Evolutionary conservation across 1,284 basidiomycete species (phyloP).

Genomic region (Crucibulum parvulum): DNA sequence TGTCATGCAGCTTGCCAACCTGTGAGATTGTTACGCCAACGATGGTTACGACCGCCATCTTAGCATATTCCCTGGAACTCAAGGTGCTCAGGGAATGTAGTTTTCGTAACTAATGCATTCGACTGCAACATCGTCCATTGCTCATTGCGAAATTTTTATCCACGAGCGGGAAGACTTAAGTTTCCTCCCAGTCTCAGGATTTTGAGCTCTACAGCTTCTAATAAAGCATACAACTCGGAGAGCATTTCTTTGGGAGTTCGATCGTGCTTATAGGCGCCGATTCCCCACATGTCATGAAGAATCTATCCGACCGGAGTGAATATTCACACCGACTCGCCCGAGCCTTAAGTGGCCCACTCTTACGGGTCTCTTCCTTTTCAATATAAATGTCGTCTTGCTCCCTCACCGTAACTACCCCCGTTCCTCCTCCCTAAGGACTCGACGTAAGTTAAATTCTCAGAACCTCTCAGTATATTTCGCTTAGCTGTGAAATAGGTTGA

Average conservation of each 20-base stretch:
- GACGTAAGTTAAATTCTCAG: constrained; percentile 12
- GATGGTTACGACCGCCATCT: too few relatives aligned
- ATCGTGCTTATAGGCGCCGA: background rate
- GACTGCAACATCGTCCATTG: too few relatives aligned
- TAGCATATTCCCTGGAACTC: too few relatives aligned
- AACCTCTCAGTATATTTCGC: background rate
- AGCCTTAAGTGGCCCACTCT: constrained; percentile 8
- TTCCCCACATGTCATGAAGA: background rate
- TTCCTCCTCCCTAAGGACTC: constrained; percentile 9
- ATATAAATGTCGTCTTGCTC: constrained; percentile 14
- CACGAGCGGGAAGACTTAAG: too few relatives aligned
- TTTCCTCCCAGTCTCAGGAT: too few relatives aligned
- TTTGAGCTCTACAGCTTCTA: too few relatives aligned
- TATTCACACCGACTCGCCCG: constrained; percentile 9
- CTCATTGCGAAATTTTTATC: too few relatives aligned
- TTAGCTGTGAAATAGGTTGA: constrained; percentile 12
- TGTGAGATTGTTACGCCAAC: too few relatives aligned
- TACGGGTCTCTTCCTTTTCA: constrained; percentile 8
- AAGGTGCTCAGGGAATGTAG: too few relatives aligned
- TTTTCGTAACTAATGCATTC: too few relatives aligned
- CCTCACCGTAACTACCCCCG: constrained; percentile 9
- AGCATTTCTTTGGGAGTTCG: background rate
- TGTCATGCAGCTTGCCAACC: background rate
- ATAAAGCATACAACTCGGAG: too few relatives aligned
- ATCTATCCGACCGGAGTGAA: constrained; percentile 2